These are phyloP conservation scores for Roridomyces roridus DNA, from an alignment of 768 basidiomycete species.

Conservation along the genomic window DNA sequence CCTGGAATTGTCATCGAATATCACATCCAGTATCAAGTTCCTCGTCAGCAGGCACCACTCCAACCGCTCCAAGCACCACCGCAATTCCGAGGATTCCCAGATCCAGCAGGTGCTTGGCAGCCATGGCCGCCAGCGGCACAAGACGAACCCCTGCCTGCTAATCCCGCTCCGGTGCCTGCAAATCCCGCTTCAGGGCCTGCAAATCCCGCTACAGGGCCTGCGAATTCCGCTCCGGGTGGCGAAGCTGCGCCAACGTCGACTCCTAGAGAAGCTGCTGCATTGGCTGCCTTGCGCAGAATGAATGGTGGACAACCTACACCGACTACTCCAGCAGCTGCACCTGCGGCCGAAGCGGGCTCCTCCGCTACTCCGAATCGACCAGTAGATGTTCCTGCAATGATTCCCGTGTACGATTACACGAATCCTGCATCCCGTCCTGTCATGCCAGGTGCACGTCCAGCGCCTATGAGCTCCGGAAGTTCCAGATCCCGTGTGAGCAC, in stretches of 20 bases:
- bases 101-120: slow-evolving; percentile 70
- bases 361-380: slow-evolving; percentile 8
- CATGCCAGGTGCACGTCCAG: not conserved
- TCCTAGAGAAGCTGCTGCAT: slow-evolving; percentile 64
- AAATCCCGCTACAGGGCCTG: slow-evolving; percentile 11
- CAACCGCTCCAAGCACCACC: slow-evolving; percentile 54
- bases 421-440: not conserved
- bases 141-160: not conserved
- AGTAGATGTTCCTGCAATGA: slow-evolving; percentile 32
- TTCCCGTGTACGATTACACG: slow-evolving; percentile 38
- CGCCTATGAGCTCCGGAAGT: not conserved
- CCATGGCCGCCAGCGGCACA: slow-evolving; percentile 57
- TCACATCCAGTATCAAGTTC: slow-evolving; percentile 64
- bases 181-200: slow-evolving; percentile 6
- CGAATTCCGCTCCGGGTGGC: too few relatives aligned
- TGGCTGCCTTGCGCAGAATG: slow-evolving; percentile 67
- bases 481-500: slow-evolving; percentile 11
- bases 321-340: not conserved
- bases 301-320: slow-evolving; percentile 25
- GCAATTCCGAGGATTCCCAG: slow-evolving; percentile 65
- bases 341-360: slow-evolving; percentile 6
- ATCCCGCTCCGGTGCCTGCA: slow-evolving; percentile 11
- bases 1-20: slow-evolving; percentile 65
- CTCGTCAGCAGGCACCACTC: slow-evolving; percentile 40
- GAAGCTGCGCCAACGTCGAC: slow-evolving; percentile 27